Percentiles rank a stretch among this genome's conserved stretches.
phyloP scores from a whole-genome alignment of 805 yeast genomes.

The Lipomyces mesembrius region DNA sequence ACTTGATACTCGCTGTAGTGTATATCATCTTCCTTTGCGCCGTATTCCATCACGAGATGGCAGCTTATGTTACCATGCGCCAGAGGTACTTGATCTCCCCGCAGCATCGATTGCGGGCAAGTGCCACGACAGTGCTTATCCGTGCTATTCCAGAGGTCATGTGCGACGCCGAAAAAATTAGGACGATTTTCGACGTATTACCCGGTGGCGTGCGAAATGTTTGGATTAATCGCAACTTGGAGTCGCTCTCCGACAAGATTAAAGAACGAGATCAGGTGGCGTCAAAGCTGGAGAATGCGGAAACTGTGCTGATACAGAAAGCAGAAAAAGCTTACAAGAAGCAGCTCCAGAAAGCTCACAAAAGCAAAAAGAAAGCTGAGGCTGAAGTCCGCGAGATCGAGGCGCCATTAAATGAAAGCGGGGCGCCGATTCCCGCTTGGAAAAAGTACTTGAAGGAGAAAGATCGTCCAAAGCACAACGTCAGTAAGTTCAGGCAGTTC shows the following conservation, averaged over 20 bases:
- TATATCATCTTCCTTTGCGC: conserved; percentile 62
- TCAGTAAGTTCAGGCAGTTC: conserved; percentile 41
- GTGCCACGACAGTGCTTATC: conserved; percentile 63
- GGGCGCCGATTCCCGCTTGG: conserved; percentile 39
- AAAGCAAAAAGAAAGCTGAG: conserved; percentile 6
- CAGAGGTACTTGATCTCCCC: conserved; percentile 48
- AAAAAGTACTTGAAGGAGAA: conserved; percentile 57
- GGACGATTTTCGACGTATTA: conserved; percentile 56
- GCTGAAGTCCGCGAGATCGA: conserved; percentile 8
- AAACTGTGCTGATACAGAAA: conserved; percentile 48
- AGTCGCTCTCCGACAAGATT: conserved; percentile 47
- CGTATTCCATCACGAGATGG: conserved; percentile 61
- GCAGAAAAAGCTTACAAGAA: conserved; percentile 33
- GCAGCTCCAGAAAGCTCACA: conserved; percentile 8
- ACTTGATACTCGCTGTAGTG: conserved; percentile 62
- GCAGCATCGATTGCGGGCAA: conserved; percentile 38
- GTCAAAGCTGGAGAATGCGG: conserved; percentile 49
- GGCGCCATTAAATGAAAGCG: conserved; percentile 17
- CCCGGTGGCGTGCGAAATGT: conserved; percentile 61
- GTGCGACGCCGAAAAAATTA: conserved; percentile 57
- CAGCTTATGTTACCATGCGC: conserved; percentile 55
- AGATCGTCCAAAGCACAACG: conserved; percentile 74
- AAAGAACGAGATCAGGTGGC: conserved; percentile 44
- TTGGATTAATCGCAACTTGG: conserved; percentile 61
- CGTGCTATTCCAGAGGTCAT: conserved; percentile 64